Percentiles rank a stretch among this genome's conserved stretches.
phyloP scores from a whole-genome alignment of 2,329 filamentous ascomycete species.

The Cercospora sojina region DNA sequence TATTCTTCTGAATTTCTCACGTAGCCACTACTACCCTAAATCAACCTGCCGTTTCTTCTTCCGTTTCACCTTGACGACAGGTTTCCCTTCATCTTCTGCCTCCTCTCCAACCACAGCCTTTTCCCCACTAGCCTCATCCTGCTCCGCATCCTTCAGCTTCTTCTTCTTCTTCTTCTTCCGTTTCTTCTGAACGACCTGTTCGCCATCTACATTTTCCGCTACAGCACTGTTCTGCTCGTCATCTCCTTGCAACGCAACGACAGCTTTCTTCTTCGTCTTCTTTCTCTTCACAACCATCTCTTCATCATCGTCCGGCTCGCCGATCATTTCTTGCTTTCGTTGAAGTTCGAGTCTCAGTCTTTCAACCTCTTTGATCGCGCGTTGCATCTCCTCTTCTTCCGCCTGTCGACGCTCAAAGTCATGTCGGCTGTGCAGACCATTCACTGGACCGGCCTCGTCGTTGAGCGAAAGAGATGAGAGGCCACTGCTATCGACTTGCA shows the following conservation, averaged over 20 bases:
- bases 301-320: conserved; percentile 58
- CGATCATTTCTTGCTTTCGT: conserved; percentile 71
- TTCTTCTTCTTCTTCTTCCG: conserved; percentile 21
- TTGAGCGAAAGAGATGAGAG: conserved; percentile 72
- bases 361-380: conserved; percentile 86
- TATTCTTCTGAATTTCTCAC: background rate
- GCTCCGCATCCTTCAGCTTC: conserved; percentile 10
- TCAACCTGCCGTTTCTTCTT: conserved; percentile 11
- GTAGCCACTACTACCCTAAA: background rate
- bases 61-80: conserved; percentile 8
- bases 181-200: conserved; percentile 31
- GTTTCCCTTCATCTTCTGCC: background rate
- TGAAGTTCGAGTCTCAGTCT: conserved; percentile 85
- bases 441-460: conserved; percentile 37
- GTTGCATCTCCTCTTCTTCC: conserved; percentile 85
- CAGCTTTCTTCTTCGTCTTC: conserved; percentile 52
- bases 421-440: conserved; percentile 38
- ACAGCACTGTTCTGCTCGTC: conserved; percentile 22
- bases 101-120: background rate
- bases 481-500: conserved; percentile 84
- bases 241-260: conserved; percentile 29
- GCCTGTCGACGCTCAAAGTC: conserved; percentile 67
- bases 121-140: conserved; percentile 13
- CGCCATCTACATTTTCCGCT: conserved; percentile 26
- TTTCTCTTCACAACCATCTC: conserved; percentile 61